phyloP scores from a whole-genome alignment of 768 basidiomycete species.

The Podaxis mareebaensis region DNA sequence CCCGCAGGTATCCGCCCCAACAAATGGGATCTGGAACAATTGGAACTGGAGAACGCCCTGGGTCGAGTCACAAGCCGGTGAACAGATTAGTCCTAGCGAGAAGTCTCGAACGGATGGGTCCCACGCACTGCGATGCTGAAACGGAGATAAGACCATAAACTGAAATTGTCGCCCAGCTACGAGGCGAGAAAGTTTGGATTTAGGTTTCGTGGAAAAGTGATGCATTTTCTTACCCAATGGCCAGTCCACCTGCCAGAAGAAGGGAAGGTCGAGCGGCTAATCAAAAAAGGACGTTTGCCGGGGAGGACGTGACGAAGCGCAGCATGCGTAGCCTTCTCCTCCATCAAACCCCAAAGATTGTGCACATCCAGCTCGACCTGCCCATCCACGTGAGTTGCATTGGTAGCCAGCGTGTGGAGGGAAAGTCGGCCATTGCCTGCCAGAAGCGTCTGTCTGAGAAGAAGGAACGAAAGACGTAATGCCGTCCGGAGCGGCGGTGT shows the following conservation, averaged over 20 bases:
- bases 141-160: conserved; percentile 72
- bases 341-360: conserved; percentile 73
- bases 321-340: conserved; percentile 63
- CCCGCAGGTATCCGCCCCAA: conserved; percentile 78
- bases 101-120: conserved; percentile 16
- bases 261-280: conserved; percentile 69
- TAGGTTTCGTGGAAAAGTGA: conserved; percentile 17
- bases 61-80: conserved; percentile 7
- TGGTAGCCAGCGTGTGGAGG: conserved; percentile 60
- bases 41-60: conserved; percentile 83
- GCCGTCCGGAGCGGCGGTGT: neutral
- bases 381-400: conserved; percentile 68
- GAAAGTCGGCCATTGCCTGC: conserved; percentile 55
- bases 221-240: conserved; percentile 55
- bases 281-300: conserved; percentile 69
- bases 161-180: conserved; percentile 79
- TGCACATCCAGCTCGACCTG: conserved; percentile 66
- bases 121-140: conserved; percentile 50
- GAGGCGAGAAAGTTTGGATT: conserved; percentile 10
- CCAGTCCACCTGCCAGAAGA: conserved; percentile 71
- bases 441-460: neutral
- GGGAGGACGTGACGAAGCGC: conserved; percentile 55
- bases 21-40: conserved; percentile 81
- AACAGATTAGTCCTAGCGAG: conserved; percentile 10
- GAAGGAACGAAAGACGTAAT: neutral